phyloP scores from a whole-genome alignment of 257 asterid genomes.

The Linderniella brevidens region DNA sequence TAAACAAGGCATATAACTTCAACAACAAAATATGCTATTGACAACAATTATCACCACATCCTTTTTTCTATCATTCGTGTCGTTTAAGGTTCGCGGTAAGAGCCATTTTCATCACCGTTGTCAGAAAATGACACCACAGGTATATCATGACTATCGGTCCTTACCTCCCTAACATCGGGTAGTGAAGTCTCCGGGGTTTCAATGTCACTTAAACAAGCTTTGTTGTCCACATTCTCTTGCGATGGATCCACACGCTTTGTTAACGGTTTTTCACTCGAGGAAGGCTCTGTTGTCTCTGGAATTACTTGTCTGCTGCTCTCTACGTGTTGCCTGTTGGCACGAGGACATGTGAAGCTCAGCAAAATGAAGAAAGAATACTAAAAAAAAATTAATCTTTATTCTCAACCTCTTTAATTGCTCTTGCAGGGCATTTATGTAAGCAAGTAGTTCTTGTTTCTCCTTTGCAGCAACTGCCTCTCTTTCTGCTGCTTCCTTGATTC shows the following conservation, averaged over 20 bases:
- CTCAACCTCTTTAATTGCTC: conserved; percentile 71
- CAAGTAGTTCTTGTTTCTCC: conserved; percentile 74
- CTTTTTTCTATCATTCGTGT: not conserved
- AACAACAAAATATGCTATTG: too few species aligned
- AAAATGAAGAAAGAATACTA: too few species aligned
- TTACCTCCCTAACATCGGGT: conserved; percentile 84
- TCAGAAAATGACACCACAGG: conserved; percentile 47
- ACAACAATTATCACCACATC: too few species aligned
- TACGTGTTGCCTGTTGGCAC: conserved; percentile 56
- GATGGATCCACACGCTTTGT: conserved; percentile 86
- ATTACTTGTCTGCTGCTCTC: conserved; percentile 52
- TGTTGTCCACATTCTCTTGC: conserved; percentile 81
- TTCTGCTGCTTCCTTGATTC: conserved; percentile 57
- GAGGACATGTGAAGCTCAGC: too few species aligned
- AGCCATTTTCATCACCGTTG: conserved; percentile 37
- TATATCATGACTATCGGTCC: conserved; percentile 66
- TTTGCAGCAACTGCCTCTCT: conserved; percentile 50
- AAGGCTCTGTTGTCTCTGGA: conserved; percentile 55
- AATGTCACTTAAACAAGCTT: conserved; percentile 77
- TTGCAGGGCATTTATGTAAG: conserved; percentile 47
- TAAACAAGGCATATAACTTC: too few species aligned
- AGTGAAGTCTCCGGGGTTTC: conserved; percentile 66
- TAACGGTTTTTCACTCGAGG: conserved; percentile 40
- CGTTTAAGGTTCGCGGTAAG: conserved; percentile 45
- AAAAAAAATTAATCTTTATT: too few species aligned